Evolutionary conservation across 495 filamentous ascomycete species (phyloP), one percentile per base, ranked within the genome.

Genomic region (Hypoxylon lienhwacheense): DNA sequence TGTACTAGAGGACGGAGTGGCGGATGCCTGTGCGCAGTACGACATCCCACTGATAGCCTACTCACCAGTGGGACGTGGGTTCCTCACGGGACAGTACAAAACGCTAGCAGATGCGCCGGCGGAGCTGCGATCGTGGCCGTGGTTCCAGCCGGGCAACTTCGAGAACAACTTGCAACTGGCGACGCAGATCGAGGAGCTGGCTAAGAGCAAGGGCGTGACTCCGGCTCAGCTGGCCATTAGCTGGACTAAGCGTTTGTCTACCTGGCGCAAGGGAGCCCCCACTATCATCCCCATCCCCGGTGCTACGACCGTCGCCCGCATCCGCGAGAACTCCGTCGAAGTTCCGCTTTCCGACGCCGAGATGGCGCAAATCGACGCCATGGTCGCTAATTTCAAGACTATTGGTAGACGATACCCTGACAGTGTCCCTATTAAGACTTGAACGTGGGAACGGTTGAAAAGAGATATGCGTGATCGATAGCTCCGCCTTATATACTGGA

Each of bases 211-310:
- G 74, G 82, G 81, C 8, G 81, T 81, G 56, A 88, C 85, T 7
- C 75, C 85, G 0, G 82, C 82, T 2, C 90, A 97, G 73, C 72
- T 96, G 26, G 91, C 89, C 7, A 72, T 96, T 45, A 79, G 72
- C 15, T 97, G 91, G 90, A 73, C 85, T 2, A 69, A 53, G 20
- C 41, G 71, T 2, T 65, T 84, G 47, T 78, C 80, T 35, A 37
- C 54, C 20, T 64, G 65, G 47, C 71, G 70, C 22, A 74, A 78
- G 59, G 73, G 82, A 31, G 87, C 83, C 8, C 77, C 85, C 8
- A 78, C 75, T 3, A 86, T 95, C 59, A 85, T 95, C 47, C 91
- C 90, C 3, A 95, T 96, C 55, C 91, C 90, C 0, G 90, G 91
- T 10, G 81, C 85, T 8, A 83, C 78, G 22, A 75, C 70, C 1